Percentiles rank a stretch among this genome's conserved stretches.
Evolutionary conservation across 2,329 filamentous ascomycete genomes (phyloP).

Genomic region (Trichophyton benhamiae): DNA sequence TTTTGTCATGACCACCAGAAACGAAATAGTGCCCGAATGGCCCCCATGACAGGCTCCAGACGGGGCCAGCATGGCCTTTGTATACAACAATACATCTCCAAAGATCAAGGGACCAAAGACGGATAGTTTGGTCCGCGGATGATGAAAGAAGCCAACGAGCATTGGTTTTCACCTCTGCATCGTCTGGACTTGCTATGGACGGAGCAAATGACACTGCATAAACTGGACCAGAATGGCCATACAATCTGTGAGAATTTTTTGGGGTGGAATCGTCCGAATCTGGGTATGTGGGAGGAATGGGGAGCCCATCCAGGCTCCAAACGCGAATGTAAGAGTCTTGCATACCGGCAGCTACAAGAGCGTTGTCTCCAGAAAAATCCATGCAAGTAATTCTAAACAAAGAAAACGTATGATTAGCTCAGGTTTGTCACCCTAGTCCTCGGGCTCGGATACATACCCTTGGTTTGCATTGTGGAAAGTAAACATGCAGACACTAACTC

Average conservation of each 20-base stretch:
- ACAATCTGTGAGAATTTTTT: constrained; percentile 60
- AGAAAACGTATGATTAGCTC: constrained; percentile 17
- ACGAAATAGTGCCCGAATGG: constrained; percentile 94
- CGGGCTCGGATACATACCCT: constrained; percentile 46
- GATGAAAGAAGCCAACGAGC: constrained; percentile 74
- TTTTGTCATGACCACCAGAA: constrained; percentile 77
- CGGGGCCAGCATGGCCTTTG: constrained; percentile 79
- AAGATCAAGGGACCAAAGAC: constrained; percentile 83
- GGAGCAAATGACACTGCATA: constrained; percentile 85
- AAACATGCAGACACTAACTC: constrained; percentile 88
- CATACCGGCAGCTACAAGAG: constrained; percentile 77
- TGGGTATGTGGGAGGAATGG: constrained; percentile 56
- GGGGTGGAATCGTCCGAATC: constrained; percentile 45
- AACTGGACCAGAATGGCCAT: constrained; percentile 82
- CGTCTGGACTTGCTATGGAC: constrained; percentile 41
- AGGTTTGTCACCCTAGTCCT: neutral
- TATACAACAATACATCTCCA: constrained; percentile 92
- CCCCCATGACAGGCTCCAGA: constrained; percentile 80
- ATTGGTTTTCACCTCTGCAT: constrained; percentile 42
- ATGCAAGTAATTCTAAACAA: constrained; percentile 65
- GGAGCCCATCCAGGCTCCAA: constrained; percentile 79
- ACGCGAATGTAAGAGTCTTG: constrained; percentile 91
- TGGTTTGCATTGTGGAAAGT: constrained; percentile 96
- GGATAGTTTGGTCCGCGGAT: constrained; percentile 75
- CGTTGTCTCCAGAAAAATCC: constrained; percentile 86